A percentile compares a stretch with the other conserved stretches of the same genome.
Evolutionary conservation across 2,329 filamentous ascomycete genomes (phyloP).

Genomic region (Geosmithia morbida): DNA sequence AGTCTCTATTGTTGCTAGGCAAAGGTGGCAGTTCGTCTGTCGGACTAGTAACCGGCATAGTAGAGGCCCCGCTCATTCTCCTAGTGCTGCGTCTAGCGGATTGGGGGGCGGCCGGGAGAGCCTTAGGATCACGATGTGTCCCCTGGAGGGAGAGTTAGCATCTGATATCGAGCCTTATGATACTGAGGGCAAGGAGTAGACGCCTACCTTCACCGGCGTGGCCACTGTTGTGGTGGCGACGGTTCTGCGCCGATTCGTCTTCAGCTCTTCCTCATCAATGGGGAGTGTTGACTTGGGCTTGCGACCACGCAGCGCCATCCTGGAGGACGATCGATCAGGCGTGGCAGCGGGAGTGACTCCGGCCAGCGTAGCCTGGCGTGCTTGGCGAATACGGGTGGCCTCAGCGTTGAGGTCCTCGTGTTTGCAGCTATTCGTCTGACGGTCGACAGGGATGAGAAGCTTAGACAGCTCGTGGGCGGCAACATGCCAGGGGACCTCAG

Average conservation of each 20-base stretch:
- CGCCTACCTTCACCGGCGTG: conserved; percentile 14
- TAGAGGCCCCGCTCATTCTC: conserved; percentile 34
- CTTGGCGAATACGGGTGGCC: conserved; percentile 45
- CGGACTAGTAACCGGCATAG: conserved; percentile 10
- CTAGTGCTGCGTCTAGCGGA: conserved; percentile 22
- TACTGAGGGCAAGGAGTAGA: background rate
- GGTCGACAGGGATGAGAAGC: conserved; percentile 61
- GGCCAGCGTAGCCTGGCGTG: conserved; percentile 42
- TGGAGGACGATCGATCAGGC: conserved; percentile 30
- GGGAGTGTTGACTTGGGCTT: conserved; percentile 43
- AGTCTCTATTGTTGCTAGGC: background rate
- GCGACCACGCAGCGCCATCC: conserved; percentile 62
- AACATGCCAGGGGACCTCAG: conserved; percentile 72
- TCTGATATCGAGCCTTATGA: background rate
- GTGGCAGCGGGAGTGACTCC: conserved; percentile 13
- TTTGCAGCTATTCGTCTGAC: conserved; percentile 62
- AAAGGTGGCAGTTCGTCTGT: conserved; percentile 8
- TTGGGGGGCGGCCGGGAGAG: conserved; percentile 9
- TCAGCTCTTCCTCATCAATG: conserved; percentile 27
- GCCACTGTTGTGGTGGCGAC: conserved; percentile 30
- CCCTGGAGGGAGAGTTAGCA: conserved; percentile 12
- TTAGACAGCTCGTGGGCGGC: conserved; percentile 76
- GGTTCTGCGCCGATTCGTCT: conserved; percentile 43
- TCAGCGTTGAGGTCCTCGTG: conserved; percentile 67
- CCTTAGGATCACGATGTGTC: conserved; percentile 14